Evolutionary conservation across 352 stramenopile genomes (phyloP).

Genomic region (Phytophthora rubi): DNA sequence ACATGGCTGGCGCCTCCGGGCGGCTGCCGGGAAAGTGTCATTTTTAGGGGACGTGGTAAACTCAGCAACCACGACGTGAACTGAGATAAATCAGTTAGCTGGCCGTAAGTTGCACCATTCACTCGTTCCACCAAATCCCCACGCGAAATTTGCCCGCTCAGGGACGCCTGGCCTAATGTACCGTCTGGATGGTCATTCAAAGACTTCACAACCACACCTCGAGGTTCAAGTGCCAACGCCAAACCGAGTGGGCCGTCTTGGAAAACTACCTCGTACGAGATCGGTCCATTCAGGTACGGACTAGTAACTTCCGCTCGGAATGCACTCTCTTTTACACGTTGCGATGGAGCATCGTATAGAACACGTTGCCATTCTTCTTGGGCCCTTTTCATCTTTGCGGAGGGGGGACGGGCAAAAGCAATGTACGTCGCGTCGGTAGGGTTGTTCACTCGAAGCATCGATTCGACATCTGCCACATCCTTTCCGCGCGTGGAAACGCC

Average conservation of each 20-base stretch:
- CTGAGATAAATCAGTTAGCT: slow-evolving; percentile 76
- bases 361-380: slow-evolving; percentile 35
- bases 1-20: background rate
- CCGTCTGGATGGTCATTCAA: slow-evolving; percentile 76
- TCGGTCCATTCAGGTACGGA: slow-evolving; percentile 13
- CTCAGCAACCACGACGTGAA: slow-evolving; percentile 79
- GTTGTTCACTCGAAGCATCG: slow-evolving; percentile 38
- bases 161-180: slow-evolving; percentile 71
- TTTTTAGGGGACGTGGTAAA: slow-evolving; percentile 68
- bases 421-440: slow-evolving; percentile 37
- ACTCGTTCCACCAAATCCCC: slow-evolving; percentile 82
- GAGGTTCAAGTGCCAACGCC: slow-evolving; percentile 70
- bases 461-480: slow-evolving; percentile 46
- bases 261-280: slow-evolving; percentile 72
- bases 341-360: slow-evolving; percentile 36
- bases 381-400: slow-evolving; percentile 45
- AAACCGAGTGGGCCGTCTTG: slow-evolving; percentile 74
- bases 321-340: slow-evolving; percentile 36
- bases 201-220: slow-evolving; percentile 79
- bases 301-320: slow-evolving; percentile 33
- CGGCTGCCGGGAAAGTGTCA: slow-evolving; percentile 62
- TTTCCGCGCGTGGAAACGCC: slow-evolving; percentile 33
- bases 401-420: slow-evolving; percentile 49
- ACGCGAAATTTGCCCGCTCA: slow-evolving; percentile 59
- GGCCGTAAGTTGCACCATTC: slow-evolving; percentile 69